Percentiles rank a stretch among this genome's conserved stretches.
Evolutionary conservation across 2,329 filamentous ascomycete species (phyloP).

Genomic region (Xylariaceae sp.): DNA sequence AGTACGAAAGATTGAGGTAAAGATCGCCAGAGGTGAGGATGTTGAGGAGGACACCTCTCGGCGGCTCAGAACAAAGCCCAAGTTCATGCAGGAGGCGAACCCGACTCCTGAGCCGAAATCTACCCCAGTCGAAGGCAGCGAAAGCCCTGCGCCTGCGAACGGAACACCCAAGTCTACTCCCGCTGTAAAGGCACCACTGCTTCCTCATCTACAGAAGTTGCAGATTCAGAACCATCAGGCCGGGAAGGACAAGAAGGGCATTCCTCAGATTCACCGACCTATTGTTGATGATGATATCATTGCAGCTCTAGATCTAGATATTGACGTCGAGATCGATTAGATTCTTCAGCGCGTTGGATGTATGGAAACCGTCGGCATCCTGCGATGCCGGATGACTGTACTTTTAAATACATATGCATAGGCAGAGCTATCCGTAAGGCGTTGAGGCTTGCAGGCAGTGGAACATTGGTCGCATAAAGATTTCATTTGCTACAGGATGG

Average conservation of each 20-base stretch:
- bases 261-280: constrained; percentile 76
- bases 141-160: constrained; percentile 58
- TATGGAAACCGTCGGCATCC: neutral
- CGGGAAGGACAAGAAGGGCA: constrained; percentile 67
- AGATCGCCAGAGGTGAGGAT: constrained; percentile 68
- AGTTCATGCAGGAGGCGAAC: constrained; percentile 70
- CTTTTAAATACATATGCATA: too few species aligned
- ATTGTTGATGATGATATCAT: constrained; percentile 94
- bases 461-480: too few species aligned
- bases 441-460: too few species aligned
- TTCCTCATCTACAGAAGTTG: constrained; percentile 61
- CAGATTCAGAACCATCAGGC: constrained; percentile 57
- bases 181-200: constrained; percentile 50
- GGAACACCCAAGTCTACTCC: constrained; percentile 57
- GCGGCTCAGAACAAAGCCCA: constrained; percentile 70
- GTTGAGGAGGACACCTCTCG: constrained; percentile 65
- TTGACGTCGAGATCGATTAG: constrained; percentile 83
- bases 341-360: neutral
- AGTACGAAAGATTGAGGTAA: constrained; percentile 65
- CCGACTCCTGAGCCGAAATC: constrained; percentile 59
- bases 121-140: constrained; percentile 57
- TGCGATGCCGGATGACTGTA: too few species aligned
- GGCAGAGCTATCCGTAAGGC: too few species aligned
- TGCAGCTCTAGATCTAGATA: constrained; percentile 84
- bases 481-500: too few species aligned